Evolutionary conservation across 371 early-diverging fungal genomes (phyloP).

Genomic region (Mortierella sp.): DNA sequence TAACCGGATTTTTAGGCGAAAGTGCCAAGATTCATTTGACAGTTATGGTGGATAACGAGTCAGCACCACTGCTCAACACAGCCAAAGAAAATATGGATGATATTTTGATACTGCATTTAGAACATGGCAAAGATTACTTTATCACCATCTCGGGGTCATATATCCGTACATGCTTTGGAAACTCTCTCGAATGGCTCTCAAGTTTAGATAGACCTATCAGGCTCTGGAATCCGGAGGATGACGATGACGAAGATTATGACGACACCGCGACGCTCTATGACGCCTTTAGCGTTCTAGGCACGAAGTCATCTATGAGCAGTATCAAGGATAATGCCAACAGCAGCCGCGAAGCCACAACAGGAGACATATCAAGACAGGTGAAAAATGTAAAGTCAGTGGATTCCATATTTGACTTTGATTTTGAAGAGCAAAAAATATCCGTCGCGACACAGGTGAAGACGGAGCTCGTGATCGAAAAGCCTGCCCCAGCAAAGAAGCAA

Average conservation of each 20-base stretch:
- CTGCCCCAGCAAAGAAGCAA: conserved; percentile 26
- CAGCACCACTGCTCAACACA: conserved; percentile 76
- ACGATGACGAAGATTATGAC: conserved; percentile 45
- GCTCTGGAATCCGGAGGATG: conserved; percentile 49
- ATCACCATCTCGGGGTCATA: conserved; percentile 80
- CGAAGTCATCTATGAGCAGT: conserved; percentile 30
- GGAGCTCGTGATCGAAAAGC: conserved; percentile 5
- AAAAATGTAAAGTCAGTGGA: conserved; percentile 40
- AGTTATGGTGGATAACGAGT: conserved; percentile 72
- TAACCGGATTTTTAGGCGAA: conserved; percentile 54
- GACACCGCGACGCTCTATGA: conserved; percentile 38
- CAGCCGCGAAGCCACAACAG: not conserved
- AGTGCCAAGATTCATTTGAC: conserved; percentile 73
- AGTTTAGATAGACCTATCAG: conserved; percentile 68
- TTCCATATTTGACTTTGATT: conserved; percentile 2
- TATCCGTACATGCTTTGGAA: conserved; percentile 81
- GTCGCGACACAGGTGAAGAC: conserved; percentile 3
- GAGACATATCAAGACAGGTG: conserved; percentile 8
- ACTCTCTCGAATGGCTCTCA: conserved; percentile 71
- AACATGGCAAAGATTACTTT: conserved; percentile 88
- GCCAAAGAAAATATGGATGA: conserved; percentile 76
- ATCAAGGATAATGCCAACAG: conserved; percentile 15
- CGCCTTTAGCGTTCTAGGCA: conserved; percentile 15
- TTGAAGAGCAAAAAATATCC: conserved; percentile 4
- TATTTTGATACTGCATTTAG: conserved; percentile 84